phyloP scores from a whole-genome alignment of 2,329 filamentous ascomycete species.

The Fusarium anguioides region DNA sequence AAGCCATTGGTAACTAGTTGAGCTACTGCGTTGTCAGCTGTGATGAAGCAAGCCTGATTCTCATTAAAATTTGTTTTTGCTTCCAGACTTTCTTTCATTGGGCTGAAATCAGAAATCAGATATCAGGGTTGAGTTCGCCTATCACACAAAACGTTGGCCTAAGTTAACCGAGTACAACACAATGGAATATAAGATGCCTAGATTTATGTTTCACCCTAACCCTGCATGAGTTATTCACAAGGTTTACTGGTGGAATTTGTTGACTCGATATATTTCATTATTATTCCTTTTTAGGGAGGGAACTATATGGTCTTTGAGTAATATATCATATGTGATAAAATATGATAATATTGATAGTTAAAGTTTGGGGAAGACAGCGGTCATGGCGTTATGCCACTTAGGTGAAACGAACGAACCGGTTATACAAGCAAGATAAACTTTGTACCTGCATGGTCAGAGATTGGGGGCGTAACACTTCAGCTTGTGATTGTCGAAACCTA shows the following conservation, averaged over 20 bases:
- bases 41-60: neutral
- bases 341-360: neutral
- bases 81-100: no score
- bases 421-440: constrained; percentile 1
- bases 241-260: no score
- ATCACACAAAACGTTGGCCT: neutral
- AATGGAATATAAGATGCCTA: no score
- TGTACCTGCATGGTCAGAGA: constrained; percentile 22
- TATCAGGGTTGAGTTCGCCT: neutral
- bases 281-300: no score
- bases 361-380: neutral
- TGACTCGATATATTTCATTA: no score
- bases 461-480: neutral
- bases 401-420: neutral
- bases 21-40: no score
- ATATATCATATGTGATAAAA: neutral
- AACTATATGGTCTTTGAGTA: no score
- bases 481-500: neutral
- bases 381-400: neutral
- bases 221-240: no score
- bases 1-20: no score
- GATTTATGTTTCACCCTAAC: no score
- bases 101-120: neutral
- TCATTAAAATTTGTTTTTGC: neutral
- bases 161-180: no score